Conservation (phyloP, 2,329 filamentous ascomycete species). For the Fusarium begoniae region DNA sequence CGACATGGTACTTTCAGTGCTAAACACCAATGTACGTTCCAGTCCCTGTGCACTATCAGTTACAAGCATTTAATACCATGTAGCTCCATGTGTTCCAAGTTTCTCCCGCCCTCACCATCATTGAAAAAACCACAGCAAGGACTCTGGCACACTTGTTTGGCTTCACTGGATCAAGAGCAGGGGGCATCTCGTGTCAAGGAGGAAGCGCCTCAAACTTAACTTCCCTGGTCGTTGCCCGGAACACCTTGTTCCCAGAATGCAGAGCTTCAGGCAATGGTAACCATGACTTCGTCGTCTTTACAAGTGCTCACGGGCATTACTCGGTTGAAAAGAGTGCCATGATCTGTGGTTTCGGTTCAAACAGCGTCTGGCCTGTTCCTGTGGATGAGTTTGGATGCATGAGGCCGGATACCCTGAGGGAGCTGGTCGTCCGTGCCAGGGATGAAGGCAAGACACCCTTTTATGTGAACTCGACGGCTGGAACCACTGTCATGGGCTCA, state of each 20-base stretch:
- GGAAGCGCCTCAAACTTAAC: slow-evolving; percentile 87
- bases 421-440: slow-evolving; percentile 69
- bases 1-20: slow-evolving; percentile 81
- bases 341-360: slow-evolving; percentile 83
- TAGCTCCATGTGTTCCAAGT: slow-evolving; percentile 85
- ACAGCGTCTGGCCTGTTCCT: slow-evolving; percentile 76
- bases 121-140: slow-evolving; percentile 84
- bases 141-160: slow-evolving; percentile 81
- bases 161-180: slow-evolving; percentile 72
- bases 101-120: slow-evolving; percentile 84
- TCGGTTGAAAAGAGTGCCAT: slow-evolving; percentile 95
- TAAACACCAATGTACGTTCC: slow-evolving; percentile 86
- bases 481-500: slow-evolving; percentile 90
- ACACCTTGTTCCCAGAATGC: slow-evolving; percentile 81
- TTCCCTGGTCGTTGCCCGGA: slow-evolving; percentile 87
- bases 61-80: slow-evolving; percentile 3
- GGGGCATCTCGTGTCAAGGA: slow-evolving; percentile 82
- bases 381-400: slow-evolving; percentile 80
- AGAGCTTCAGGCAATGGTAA: slow-evolving; percentile 76
- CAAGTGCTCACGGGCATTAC: slow-evolving; percentile 91
- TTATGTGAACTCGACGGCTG: slow-evolving; percentile 95
- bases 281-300: slow-evolving; percentile 82
- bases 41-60: background rate
- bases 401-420: slow-evolving; percentile 71
- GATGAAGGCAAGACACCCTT: slow-evolving; percentile 80